A percentile compares a stretch with the other conserved stretches of the same genome.
phyloP scores from a whole-genome alignment of 2,329 filamentous ascomycete genomes.

The Ophiocordyceps polyrhachis-furcata region DNA sequence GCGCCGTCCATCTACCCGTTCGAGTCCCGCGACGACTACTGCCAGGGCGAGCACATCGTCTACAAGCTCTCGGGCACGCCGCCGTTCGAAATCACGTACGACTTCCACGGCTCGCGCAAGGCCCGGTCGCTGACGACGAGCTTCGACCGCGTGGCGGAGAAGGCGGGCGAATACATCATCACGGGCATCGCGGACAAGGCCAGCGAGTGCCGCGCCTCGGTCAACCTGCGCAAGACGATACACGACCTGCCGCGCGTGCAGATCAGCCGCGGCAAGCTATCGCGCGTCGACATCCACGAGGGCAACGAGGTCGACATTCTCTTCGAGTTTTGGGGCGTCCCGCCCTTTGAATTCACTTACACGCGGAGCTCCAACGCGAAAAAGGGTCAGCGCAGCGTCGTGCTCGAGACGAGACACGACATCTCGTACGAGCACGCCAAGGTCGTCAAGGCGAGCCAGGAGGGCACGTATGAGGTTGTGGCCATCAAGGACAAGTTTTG shows the following conservation, averaged over 20 bases:
- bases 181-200: conserved; percentile 75
- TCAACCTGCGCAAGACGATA: conserved; percentile 64
- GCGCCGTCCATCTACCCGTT: conserved; percentile 79
- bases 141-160: conserved; percentile 86
- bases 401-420: conserved; percentile 84
- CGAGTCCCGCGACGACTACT: conserved; percentile 73
- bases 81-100: conserved; percentile 86
- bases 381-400: conserved; percentile 56
- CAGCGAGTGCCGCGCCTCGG: conserved; percentile 66
- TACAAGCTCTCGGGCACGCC: conserved; percentile 82
- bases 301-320: conserved; percentile 83
- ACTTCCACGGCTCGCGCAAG: conserved; percentile 66
- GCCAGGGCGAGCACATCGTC: conserved; percentile 83
- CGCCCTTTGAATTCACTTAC: conserved; percentile 96
- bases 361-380: conserved; percentile 74
- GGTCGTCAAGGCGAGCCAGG: conserved; percentile 68
- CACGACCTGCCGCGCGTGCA: conserved; percentile 84
- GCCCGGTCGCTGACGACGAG: conserved; percentile 62
- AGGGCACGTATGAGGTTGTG: conserved; percentile 95
- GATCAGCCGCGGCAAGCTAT: conserved; percentile 67
- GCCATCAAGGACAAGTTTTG: conserved; percentile 90
- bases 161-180: conserved; percentile 74
- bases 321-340: conserved; percentile 89
- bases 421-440: conserved; percentile 66
- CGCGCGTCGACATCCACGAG: conserved; percentile 86